Evolutionary conservation across 345 rosid genomes (phyloP).

Genomic region (Populus alba): DNA sequence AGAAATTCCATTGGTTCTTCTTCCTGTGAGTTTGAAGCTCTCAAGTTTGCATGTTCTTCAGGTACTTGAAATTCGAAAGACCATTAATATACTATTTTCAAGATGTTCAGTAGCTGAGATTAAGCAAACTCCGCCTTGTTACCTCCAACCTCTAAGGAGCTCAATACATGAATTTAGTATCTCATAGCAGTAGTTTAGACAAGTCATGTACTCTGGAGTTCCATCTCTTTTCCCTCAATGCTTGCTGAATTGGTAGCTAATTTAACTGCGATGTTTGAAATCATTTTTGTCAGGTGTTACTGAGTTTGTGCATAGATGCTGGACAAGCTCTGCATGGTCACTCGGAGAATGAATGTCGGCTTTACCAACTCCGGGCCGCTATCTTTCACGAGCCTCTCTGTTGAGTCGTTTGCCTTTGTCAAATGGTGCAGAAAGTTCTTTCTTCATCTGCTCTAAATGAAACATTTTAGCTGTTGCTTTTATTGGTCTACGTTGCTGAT

Average conservation of each 20-base stretch:
- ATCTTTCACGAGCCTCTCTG: slow-evolving; percentile 68
- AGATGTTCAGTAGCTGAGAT: not conserved
- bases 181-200: not conserved
- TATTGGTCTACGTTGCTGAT: slow-evolving; percentile 16
- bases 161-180: not conserved
- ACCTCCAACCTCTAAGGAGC: not conserved
- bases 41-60: slow-evolving; percentile 67
- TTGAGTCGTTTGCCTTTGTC: slow-evolving; percentile 41
- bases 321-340: slow-evolving; percentile 50
- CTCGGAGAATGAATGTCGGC: slow-evolving; percentile 56
- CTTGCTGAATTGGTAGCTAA: not conserved
- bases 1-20: slow-evolving; percentile 79
- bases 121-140: not conserved
- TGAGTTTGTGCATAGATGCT: slow-evolving; percentile 45
- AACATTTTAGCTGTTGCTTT: not conserved
- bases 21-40: slow-evolving; percentile 71
- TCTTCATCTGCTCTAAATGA: slow-evolving; percentile 1
- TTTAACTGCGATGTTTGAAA: slow-evolving; percentile 6
- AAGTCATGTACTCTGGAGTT: not conserved
- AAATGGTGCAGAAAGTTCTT: slow-evolving; percentile 34
- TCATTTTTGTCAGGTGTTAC: not conserved
- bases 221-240: not conserved
- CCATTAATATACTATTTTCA: not conserved
- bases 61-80: slow-evolving; percentile 42
- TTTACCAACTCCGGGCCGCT: slow-evolving; percentile 65